Conservation (phyloP, 2,329 filamentous ascomycete species). For the Clarireedia sp. region DNA sequence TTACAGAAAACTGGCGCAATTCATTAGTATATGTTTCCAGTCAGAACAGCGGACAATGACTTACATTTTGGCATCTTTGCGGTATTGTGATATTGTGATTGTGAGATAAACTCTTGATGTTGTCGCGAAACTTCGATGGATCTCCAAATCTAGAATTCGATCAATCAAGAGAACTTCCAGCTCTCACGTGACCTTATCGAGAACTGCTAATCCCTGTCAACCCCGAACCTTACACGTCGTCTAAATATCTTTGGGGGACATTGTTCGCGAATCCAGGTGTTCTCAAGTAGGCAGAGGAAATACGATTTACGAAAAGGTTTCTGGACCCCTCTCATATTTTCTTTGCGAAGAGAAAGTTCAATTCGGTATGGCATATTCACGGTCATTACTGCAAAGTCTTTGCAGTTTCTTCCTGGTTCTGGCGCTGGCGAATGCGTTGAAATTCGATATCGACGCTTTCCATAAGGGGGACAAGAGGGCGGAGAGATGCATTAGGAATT, state of each 20-base stretch:
- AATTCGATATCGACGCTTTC: slow-evolving; percentile 82
- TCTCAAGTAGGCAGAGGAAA: not conserved
- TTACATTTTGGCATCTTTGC: slow-evolving; percentile 81
- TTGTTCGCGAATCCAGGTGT: no score
- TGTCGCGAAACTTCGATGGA: slow-evolving; percentile 1
- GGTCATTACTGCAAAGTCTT: slow-evolving; percentile 48
- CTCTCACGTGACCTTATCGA: slow-evolving; percentile 8
- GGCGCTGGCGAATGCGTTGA: slow-evolving; percentile 59
- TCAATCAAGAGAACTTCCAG: not conserved
- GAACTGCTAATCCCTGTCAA: slow-evolving; percentile 12
- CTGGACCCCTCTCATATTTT: not conserved
- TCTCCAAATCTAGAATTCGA: slow-evolving; percentile 1
- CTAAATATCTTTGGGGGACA: slow-evolving; percentile 10
- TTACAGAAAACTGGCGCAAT: slow-evolving; percentile 59
- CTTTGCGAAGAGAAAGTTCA: not conserved
- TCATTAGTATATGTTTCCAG: slow-evolving; percentile 30
- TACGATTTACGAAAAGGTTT: not conserved
- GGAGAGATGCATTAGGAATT: slow-evolving; percentile 93
- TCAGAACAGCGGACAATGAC: slow-evolving; percentile 30
- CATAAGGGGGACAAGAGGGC: slow-evolving; percentile 55
- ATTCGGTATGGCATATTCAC: slow-evolving; percentile 41
- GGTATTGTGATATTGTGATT: not conserved
- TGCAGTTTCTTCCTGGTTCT: slow-evolving; percentile 51
- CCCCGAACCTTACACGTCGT: slow-evolving; percentile 20
- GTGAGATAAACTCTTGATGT: slow-evolving; percentile 1